Evolutionary conservation across 345 rosid genomes (phyloP).

Genomic region (Hibiscus tridactylites): DNA sequence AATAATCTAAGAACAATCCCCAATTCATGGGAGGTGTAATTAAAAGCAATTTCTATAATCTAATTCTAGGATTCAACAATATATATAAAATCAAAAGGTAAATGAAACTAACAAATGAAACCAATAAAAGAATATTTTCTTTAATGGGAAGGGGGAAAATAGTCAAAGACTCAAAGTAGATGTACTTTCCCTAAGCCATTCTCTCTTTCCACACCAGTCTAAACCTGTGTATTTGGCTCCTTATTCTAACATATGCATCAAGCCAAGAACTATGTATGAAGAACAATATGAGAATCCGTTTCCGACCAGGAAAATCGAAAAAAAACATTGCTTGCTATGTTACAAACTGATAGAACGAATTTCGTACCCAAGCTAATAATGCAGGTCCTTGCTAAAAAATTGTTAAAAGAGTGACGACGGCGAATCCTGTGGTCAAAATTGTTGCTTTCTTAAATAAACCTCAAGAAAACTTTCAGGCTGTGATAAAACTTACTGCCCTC

Average conservation of each 20-base stretch:
- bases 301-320: neutral
- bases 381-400: neutral
- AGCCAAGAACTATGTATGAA: constrained; percentile 28
- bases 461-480: neutral
- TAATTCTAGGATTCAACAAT: constrained; percentile 38
- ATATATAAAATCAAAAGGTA: constrained; percentile 9
- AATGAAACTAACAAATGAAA: constrained; percentile 18
- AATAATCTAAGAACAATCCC: constrained; percentile 34
- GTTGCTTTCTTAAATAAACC: neutral
- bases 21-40: constrained; percentile 35
- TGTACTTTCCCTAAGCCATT: constrained; percentile 15
- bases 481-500: neutral
- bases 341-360: constrained; percentile 39
- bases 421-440: constrained; percentile 15
- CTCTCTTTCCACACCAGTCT: constrained; percentile 27
- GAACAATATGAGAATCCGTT: constrained; percentile 13
- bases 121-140: constrained; percentile 1
- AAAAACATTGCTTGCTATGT: constrained; percentile 27
- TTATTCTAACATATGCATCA: constrained; percentile 26
- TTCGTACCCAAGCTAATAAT: constrained; percentile 18
- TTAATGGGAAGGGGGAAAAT: neutral
- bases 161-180: constrained; percentile 13
- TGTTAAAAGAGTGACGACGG: constrained; percentile 9
- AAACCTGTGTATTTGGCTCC: constrained; percentile 12
- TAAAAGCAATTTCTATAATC: constrained; percentile 32